Percentiles rank a stretch among this genome's conserved stretches.
phyloP scores from a whole-genome alignment of 116 monocot species.

The Cymodocea nodosa region DNA sequence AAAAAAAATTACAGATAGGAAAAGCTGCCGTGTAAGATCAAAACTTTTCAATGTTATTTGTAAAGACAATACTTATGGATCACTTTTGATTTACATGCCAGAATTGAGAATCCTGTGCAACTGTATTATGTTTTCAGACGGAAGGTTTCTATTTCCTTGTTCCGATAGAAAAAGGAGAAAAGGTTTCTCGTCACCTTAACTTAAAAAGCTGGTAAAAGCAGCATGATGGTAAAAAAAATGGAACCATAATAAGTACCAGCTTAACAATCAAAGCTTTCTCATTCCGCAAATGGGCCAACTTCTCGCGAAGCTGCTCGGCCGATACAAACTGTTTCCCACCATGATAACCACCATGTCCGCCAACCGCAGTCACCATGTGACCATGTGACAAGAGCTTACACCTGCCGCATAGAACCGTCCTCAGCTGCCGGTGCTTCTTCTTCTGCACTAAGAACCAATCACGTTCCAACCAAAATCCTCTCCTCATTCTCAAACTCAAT shows the following conservation, averaged over 20 bases:
- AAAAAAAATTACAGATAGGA: no score
- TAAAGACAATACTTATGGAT: no score
- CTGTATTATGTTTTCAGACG: no score
- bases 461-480: neutral
- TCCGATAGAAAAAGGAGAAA: no score
- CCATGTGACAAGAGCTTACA: constrained; percentile 89
- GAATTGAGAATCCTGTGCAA: no score
- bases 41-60: no score
- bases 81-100: no score
- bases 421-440: constrained; percentile 80
- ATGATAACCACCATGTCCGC: constrained; percentile 91
- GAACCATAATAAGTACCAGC: constrained; percentile 39
- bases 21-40: no score
- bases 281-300: constrained; percentile 62
- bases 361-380: constrained; percentile 95
- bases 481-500: neutral
- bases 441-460: constrained; percentile 36
- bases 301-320: constrained; percentile 79
- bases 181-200: neutral
- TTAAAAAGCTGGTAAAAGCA: neutral
- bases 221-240: neutral
- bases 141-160: no score
- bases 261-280: constrained; percentile 93
- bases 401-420: constrained; percentile 82
- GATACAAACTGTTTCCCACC: constrained; percentile 91